Conservation (phyloP, 805 yeast genomes). For the Aciculoconidium aculeatum region DNA sequence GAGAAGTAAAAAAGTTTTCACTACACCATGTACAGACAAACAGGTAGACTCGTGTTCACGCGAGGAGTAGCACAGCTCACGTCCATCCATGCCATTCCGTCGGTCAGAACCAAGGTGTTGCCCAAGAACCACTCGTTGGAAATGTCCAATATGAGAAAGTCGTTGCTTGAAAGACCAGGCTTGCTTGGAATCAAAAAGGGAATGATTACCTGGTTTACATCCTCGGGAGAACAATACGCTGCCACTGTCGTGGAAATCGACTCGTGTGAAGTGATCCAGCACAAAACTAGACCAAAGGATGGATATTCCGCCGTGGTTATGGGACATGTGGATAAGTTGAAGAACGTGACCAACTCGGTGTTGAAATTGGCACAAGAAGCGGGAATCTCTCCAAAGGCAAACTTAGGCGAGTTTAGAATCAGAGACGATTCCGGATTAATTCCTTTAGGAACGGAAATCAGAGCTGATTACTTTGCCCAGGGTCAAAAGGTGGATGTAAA, state of each 20-base stretch:
- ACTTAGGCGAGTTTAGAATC: conserved; percentile 75
- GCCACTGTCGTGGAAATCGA: conserved; percentile 87
- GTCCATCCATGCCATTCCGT: conserved; percentile 48
- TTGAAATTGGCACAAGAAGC: conserved; percentile 78
- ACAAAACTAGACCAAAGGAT: conserved; percentile 62
- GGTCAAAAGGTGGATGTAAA: conserved; percentile 84
- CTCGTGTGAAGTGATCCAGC: conserved; percentile 77
- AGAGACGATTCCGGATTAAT: conserved; percentile 58
- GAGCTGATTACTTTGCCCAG: conserved; percentile 74
- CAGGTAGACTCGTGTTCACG: conserved; percentile 4
- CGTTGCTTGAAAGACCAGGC: conserved; percentile 76
- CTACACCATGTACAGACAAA: too few species aligned
- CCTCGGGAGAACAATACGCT: conserved; percentile 63
- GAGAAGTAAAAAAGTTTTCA: too few species aligned
- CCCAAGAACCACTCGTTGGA: conserved; percentile 61
- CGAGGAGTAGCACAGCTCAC: conserved; percentile 37
- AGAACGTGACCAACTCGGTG: conserved; percentile 40
- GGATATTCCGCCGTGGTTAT: conserved; percentile 85
- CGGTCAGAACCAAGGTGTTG: conserved; percentile 41
- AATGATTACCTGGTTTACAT: conserved; percentile 79
- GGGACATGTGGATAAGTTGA: conserved; percentile 71
- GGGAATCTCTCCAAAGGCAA: conserved; percentile 75
- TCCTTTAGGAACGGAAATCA: conserved; percentile 71
- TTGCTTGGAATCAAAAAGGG: conserved; percentile 80
- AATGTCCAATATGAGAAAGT: conserved; percentile 63